Evolutionary conservation across 495 filamentous ascomycete species (phyloP), one percentile per base, ranked within the genome.

Genomic region (Podospora tetraspora): DNA sequence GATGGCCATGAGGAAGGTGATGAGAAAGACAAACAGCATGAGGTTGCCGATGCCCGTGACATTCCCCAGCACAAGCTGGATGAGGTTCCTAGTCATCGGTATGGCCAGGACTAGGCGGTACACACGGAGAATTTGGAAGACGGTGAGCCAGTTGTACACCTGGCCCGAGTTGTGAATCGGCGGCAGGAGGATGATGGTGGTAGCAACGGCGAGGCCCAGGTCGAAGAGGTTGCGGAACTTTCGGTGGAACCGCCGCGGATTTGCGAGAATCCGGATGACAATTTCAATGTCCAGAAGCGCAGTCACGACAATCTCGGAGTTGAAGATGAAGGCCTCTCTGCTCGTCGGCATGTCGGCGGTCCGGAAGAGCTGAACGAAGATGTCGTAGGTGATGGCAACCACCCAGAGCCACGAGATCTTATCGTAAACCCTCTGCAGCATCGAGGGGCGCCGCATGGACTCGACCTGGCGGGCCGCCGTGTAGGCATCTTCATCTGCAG

Each of bases 21-120:
- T 92, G 64, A 99, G 84, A 78, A 97, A 94, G 70, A 98, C 91
- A 76, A 99, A 99, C 10, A 97, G 82, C 75, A 99, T 95, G 58
- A 99, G 82, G 78, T 99, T 99, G 22, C 91, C 85, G 64, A 99
- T 85, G 89, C 95, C 95, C 37, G 88, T 86, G n/a, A 91, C 88
- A 73, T 97, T 97, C 69, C 96, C 91, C 61, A 98, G 85, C 9
- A 98, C 96, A 56, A 95, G 84, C 67, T 88, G 82, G 72, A 99
- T 95, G 57, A 99, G 84, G 68, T 92, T 89, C 66, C 89, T 85
- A 0, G 93, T 98, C 66, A 97, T 85, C 52, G 92, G 87, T 59
- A 98, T 88, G 29, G 93, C 93, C 69, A 97, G 80, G 64, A 99
- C 93, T 19, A 99, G 87, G 19, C 95, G 89, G 77, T 99, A 98